phyloP scores from a whole-genome alignment of 495 filamentous ascomycete genomes.

The Neurospora terricola region DNA sequence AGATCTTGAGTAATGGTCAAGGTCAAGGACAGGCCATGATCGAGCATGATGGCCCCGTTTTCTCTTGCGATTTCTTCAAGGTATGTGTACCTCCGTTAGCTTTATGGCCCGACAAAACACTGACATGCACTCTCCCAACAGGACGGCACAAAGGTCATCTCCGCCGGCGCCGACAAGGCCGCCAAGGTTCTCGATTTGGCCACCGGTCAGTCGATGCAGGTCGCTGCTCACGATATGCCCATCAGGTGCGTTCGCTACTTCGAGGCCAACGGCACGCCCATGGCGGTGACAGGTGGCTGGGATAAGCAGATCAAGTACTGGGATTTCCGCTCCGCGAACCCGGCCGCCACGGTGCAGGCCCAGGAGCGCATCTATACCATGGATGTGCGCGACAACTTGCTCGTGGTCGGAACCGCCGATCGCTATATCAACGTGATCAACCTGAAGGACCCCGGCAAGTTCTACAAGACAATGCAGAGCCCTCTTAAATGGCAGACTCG shows the following conservation, averaged over 20 bases:
- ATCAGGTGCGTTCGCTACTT: conserved; percentile 74
- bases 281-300: conserved; percentile 87
- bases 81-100: conserved; percentile 36
- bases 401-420: conserved; percentile 87
- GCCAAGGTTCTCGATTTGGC: conserved; percentile 67
- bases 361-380: conserved; percentile 85
- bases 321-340: conserved; percentile 60
- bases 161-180: conserved; percentile 76
- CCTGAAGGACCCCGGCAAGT: conserved; percentile 66
- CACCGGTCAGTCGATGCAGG: conserved; percentile 44
- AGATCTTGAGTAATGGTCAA: conserved; percentile 59
- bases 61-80: conserved; percentile 71
- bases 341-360: conserved; percentile 54
- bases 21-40: conserved; percentile 63
- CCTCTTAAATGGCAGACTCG: conserved; percentile 93
- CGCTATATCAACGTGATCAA: conserved; percentile 87
- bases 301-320: conserved; percentile 95
- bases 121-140: conserved; percentile 10
- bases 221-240: conserved; percentile 71
- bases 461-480: conserved; percentile 82
- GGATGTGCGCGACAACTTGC: conserved; percentile 70
- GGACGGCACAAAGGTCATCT: conserved; percentile 63
- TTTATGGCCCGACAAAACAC: neutral
- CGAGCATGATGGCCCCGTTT: conserved; percentile 61
- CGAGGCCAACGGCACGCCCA: conserved; percentile 43